These are phyloP conservation scores for Penicillium robsamsonii DNA, from an alignment of 495 filamentous ascomycete genomes.

Conservation along the genomic window DNA sequence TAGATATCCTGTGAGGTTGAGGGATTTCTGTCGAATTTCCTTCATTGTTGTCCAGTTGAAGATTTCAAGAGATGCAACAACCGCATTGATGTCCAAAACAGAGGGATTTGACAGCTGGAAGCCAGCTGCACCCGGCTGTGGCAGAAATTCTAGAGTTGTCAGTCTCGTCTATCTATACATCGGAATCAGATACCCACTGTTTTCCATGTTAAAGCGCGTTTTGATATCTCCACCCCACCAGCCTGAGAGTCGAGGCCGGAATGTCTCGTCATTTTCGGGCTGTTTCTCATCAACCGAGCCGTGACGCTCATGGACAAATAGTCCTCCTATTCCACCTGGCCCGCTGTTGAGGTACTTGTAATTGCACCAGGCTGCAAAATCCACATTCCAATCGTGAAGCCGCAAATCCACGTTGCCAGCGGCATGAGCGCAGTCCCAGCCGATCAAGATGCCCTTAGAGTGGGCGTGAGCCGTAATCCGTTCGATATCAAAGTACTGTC, in stretches of 20 bases:
- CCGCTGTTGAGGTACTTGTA: slow-evolving; percentile 97
- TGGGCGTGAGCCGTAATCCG: slow-evolving; percentile 81
- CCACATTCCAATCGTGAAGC: slow-evolving; percentile 91
- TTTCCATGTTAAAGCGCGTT: slow-evolving; percentile 76
- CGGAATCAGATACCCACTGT: slow-evolving; percentile 38
- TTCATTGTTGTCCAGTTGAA: slow-evolving; percentile 72
- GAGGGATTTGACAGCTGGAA: slow-evolving; percentile 64
- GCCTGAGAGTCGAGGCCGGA: slow-evolving; percentile 64
- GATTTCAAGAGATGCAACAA: slow-evolving; percentile 74
- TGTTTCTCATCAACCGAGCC: slow-evolving; percentile 49
- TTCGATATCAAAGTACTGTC: slow-evolving; percentile 84
- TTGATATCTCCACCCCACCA: slow-evolving; percentile 87
- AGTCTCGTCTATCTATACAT: neutral
- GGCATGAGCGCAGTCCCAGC: slow-evolving; percentile 96
- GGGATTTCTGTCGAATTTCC: slow-evolving; percentile 68
- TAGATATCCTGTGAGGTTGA: slow-evolving; percentile 75
- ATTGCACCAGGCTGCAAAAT: slow-evolving; percentile 94
- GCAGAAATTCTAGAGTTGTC: slow-evolving; percentile 57
- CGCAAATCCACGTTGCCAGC: slow-evolving; percentile 82
- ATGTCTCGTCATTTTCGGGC: slow-evolving; percentile 34
- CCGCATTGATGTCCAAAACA: slow-evolving; percentile 58
- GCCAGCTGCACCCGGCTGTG: slow-evolving; percentile 61
- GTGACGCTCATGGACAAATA: slow-evolving; percentile 83
- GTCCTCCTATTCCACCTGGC: slow-evolving; percentile 79
- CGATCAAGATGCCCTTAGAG: slow-evolving; percentile 69